Base-by-base conservation (phyloP, 116 monocot species). In the Dioscorea cayenensis region DNA sequence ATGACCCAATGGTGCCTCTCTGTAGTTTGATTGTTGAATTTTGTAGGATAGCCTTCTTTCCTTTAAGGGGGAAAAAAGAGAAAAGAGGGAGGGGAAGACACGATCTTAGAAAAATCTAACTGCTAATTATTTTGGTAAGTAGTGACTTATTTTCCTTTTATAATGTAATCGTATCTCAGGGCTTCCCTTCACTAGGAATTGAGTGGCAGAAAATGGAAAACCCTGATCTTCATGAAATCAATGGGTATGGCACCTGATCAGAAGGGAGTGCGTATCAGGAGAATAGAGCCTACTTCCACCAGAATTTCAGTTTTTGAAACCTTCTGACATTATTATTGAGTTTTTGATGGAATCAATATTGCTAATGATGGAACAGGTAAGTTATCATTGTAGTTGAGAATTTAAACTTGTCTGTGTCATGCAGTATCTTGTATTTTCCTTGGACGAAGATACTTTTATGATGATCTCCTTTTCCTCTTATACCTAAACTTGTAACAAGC, bases 171-270 rank as follows among this genome's bases (percentile, higher is more conserved):
- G 27, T 71, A 28, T 66, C n/a, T 32, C 76, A 94, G 94, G n/a
- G 94, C 9, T 96, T 96, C 61, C 96, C 96, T 74, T 90, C 92
- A 66, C 84, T 96, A 60, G 96, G 92, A 4, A 64, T 92, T 63
- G 96, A 96, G 79, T 96, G 96, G 96, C 96, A 96, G 74, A 96
- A 96, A 68, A 96, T 96, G 92, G 96, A 96, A 83, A 96, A 96
- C 72, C 92, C 96, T 73, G 96, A 96, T 79, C 67, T 96, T 25
- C 89, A 90, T 51, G n/a, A 96, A 86, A 70, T 90, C 96, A 62
- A 92, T 96, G 88, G 96, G 92, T 60, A 92, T 96, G 96, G 20
- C 67, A 71, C 28, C 82, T 52, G 82, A 90, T 17, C 92, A 90
- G 66, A 96, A 96, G 72, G 96, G 96, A 83, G 96, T 96, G 20